These are phyloP conservation scores for Cochlearia excelsa DNA, from an alignment of 345 rosid genomes.

Conservation along the genomic window DNA sequence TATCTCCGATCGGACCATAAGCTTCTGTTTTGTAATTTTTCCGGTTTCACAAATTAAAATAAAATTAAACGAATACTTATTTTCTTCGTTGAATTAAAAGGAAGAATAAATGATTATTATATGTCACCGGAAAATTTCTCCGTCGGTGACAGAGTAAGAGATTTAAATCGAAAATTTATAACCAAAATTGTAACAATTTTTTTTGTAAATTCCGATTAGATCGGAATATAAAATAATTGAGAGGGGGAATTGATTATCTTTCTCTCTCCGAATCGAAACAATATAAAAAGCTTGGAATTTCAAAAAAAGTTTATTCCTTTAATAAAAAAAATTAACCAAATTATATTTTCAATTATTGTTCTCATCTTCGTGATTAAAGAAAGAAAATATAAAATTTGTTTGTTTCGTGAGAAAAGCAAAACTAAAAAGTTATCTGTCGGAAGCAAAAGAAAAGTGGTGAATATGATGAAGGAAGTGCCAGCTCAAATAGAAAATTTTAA, in stretches of 20 bases:
- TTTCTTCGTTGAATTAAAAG: neutral
- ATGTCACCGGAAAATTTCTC: slow-evolving; percentile 13
- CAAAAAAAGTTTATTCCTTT: neutral
- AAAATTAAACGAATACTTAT: neutral
- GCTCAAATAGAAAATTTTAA: slow-evolving; percentile 7
- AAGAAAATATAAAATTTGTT: slow-evolving; percentile 40
- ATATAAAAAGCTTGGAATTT: neutral
- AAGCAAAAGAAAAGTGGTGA: slow-evolving; percentile 15
- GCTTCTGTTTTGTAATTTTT: slow-evolving; percentile 3
- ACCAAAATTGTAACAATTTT: no score
- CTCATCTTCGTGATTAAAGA: slow-evolving; percentile 4
- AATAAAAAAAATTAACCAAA: neutral
- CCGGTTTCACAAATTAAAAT: slow-evolving; percentile 3
- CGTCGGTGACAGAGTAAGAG: slow-evolving; percentile 13
- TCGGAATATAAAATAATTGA: slow-evolving; percentile 19
- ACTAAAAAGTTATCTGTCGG: slow-evolving; percentile 32
- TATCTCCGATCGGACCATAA: slow-evolving; percentile 26
- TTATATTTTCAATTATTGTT: slow-evolving; percentile 5
- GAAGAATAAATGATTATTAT: neutral
- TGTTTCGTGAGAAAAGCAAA: slow-evolving; percentile 35
- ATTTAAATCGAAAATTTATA: neutral
- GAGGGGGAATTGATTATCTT: slow-evolving; percentile 15
- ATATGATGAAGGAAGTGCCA: slow-evolving; percentile 20
- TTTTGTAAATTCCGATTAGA: slow-evolving; percentile 21
- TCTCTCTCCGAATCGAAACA: slow-evolving; percentile 30